Evolutionary conservation across 208 protist species (phyloP).

Genomic region (Leishmania arabica): DNA sequence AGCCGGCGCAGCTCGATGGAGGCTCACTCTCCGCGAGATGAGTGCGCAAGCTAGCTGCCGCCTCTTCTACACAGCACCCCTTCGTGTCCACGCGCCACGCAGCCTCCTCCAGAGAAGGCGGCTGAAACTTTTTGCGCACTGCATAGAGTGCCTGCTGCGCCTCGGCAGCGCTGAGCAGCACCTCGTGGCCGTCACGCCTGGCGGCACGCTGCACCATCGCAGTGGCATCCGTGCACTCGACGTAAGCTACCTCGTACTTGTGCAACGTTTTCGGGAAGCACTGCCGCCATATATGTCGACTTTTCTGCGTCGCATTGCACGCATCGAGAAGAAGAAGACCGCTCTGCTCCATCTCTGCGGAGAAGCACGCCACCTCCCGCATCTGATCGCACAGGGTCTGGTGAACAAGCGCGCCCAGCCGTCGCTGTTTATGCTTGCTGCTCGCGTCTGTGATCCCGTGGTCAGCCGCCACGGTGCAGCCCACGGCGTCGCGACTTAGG

Average conservation of each 20-base stretch:
- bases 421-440: conserved; percentile 80
- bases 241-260: conserved; percentile 42
- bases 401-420: conserved; percentile 47
- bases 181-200: conserved; percentile 41
- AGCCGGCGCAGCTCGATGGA: not conserved
- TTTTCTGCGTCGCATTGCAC: conserved; percentile 64
- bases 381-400: conserved; percentile 27
- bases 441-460: conserved; percentile 38
- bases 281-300: conserved; percentile 38
- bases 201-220: conserved; percentile 39
- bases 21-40: not conserved
- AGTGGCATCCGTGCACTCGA: conserved; percentile 49
- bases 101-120: conserved; percentile 37
- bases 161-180: conserved; percentile 43
- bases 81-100: conserved; percentile 31
- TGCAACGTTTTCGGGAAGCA: conserved; percentile 30
- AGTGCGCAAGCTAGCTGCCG: conserved; percentile 8
- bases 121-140: conserved; percentile 59
- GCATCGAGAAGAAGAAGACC: conserved; percentile 77
- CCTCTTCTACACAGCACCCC: conserved; percentile 2
- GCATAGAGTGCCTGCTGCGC: conserved; percentile 72
- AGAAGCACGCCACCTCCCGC: conserved; percentile 27
- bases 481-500: conserved; percentile 64
- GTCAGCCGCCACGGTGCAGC: conserved; percentile 28
- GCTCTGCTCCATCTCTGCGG: conserved; percentile 1